phyloP scores from a whole-genome alignment of 202 grass and related monocot species.

The Carex arenaria region DNA sequence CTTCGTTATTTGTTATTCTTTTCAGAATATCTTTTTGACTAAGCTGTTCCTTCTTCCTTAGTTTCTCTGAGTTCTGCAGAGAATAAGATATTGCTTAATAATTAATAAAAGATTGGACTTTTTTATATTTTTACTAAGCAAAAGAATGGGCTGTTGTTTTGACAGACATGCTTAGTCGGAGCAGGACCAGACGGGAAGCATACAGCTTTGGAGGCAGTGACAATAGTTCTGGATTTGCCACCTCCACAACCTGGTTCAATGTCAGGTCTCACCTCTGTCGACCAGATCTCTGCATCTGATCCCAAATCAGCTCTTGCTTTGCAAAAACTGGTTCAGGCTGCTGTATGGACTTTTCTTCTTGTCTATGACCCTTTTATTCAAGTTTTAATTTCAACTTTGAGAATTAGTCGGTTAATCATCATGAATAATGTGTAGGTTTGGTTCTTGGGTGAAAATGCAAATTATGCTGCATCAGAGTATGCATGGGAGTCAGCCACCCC shows the following conservation, averaged over 20 bases:
- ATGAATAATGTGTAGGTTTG: slow-evolving; percentile 59
- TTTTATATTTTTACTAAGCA: slow-evolving; percentile 13
- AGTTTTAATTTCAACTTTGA: slow-evolving; percentile 13
- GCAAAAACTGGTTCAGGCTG: slow-evolving; percentile 96
- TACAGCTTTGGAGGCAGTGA: slow-evolving; percentile 97
- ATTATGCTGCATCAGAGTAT: slow-evolving; percentile 99
- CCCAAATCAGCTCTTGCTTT: slow-evolving; percentile 99
- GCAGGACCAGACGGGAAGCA: slow-evolving; percentile 99
- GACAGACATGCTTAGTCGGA: slow-evolving; percentile 95
- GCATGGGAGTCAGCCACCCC: slow-evolving; percentile 97
- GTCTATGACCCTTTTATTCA: slow-evolving; percentile 20
- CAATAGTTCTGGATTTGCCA: slow-evolving; percentile 97
- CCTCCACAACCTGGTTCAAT: slow-evolving; percentile 92
- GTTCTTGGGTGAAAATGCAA: slow-evolving; percentile 99
- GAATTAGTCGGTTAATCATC: slow-evolving; percentile 20
- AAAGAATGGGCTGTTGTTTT: slow-evolving; percentile 28
- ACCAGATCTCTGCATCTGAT: slow-evolving; percentile 91
- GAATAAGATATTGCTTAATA: not conserved
- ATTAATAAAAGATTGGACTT: not conserved
- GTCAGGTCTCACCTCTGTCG: slow-evolving; percentile 78
- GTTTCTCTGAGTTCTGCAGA: not conserved
- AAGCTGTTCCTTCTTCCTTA: not conserved
- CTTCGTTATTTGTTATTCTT: not conserved
- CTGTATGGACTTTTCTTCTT: slow-evolving; percentile 52
- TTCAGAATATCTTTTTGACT: not conserved